phyloP scores from a whole-genome alignment of 2,329 filamentous ascomycete genomes.

The Pseudocercospora cruenta region DNA sequence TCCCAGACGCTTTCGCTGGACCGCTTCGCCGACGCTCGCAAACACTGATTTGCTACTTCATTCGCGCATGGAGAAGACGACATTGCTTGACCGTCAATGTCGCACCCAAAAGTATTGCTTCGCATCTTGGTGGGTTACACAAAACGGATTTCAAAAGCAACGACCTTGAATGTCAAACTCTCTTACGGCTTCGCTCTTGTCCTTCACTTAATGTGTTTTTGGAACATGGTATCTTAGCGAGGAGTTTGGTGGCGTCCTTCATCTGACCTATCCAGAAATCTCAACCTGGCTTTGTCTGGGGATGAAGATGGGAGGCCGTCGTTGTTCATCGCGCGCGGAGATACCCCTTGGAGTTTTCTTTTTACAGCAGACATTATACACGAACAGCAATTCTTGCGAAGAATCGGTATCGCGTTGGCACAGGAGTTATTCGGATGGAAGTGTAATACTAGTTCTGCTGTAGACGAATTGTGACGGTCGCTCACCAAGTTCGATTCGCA shows the following conservation, averaged over 20 bases:
- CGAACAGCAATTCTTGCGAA: not conserved
- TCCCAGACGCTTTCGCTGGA: constrained; percentile 28
- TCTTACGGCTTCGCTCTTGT: constrained; percentile 17
- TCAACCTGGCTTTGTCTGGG: constrained; percentile 11
- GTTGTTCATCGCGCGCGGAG: constrained; percentile 20
- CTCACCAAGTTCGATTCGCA: not conserved
- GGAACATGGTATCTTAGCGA: constrained; percentile 22
- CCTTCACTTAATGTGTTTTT: constrained; percentile 4
- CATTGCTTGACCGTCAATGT: constrained; percentile 11
- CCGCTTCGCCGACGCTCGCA: constrained; percentile 17
- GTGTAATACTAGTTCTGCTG: not conserved
- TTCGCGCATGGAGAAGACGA: not conserved
- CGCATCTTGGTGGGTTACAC: constrained; percentile 1
- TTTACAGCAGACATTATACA: not conserved
- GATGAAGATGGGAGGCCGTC: constrained; percentile 21
- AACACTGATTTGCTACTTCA: not conserved
- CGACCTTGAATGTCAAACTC: constrained; percentile 3
- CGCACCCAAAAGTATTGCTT: constrained; percentile 8
- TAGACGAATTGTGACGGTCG: not conserved
- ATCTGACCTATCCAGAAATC: constrained; percentile 16
- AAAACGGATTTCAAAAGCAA: constrained; percentile 5
- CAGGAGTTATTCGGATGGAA: not conserved
- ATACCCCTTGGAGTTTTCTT: constrained; percentile 20
- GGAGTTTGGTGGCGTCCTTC: constrained; percentile 26
- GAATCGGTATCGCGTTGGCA: not conserved